A percentile compares a stretch with the other conserved stretches of the same genome.
Conservation (phyloP, 306 rosid genomes). For the Oemleria cerasiformis region DNA sequence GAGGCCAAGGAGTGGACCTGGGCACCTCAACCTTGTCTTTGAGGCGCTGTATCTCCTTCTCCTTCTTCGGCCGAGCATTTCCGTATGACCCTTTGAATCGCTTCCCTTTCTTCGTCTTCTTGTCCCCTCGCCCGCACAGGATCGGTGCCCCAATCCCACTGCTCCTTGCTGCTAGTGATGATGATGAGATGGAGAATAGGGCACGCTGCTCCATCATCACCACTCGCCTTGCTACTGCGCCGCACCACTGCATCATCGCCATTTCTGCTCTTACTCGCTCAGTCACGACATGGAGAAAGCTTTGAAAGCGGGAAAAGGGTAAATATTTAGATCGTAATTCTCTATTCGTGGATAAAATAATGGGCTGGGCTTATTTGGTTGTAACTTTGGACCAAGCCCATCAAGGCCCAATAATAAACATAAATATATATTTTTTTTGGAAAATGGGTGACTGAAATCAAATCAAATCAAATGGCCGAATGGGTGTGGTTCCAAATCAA, state of each 20-base stretch:
- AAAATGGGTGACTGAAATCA: slow-evolving; percentile 35
- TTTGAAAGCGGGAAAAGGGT: neutral
- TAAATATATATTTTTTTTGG: no score
- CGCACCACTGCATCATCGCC: slow-evolving; percentile 64
- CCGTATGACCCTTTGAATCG: slow-evolving; percentile 89
- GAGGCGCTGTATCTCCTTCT: slow-evolving; percentile 86
- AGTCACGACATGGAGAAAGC: neutral
- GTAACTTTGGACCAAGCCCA: neutral
- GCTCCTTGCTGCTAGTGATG: neutral
- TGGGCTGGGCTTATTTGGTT: neutral
- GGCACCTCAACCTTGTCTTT: slow-evolving; percentile 93
- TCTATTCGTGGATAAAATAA: neutral
- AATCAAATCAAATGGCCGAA: neutral
- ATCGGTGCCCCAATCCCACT: slow-evolving; percentile 31
- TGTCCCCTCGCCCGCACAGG: slow-evolving; percentile 89
- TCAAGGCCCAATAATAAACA: neutral
- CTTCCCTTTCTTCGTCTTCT: slow-evolving; percentile 91
- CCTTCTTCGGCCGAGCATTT: slow-evolving; percentile 76
- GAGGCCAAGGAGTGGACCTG: slow-evolving; percentile 99
- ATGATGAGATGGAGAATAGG: neutral
- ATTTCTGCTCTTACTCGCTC: slow-evolving; percentile 4
- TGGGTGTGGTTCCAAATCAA: slow-evolving; percentile 58
- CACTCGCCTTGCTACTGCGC: slow-evolving; percentile 50
- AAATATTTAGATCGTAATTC: neutral
- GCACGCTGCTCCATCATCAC: slow-evolving; percentile 35